Evolutionary conservation across 768 basidiomycete species (phyloP), one percentile per base, ranked within the genome.

Genomic region (Mycena filopes): DNA sequence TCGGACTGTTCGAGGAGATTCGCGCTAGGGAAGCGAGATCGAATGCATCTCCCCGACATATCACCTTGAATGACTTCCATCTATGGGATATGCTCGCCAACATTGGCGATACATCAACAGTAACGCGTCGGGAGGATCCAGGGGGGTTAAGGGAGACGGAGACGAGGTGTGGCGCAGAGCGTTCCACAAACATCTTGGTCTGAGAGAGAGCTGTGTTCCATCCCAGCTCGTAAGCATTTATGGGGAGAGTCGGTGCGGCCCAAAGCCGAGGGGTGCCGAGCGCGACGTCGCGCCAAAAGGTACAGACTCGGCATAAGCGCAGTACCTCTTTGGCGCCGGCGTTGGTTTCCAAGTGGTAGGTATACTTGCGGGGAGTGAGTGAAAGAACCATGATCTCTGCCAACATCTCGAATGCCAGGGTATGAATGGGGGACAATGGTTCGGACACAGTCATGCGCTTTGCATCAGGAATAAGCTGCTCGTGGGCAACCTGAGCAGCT

Each of bases 181-280:
- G 57, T 20, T 65, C 57, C 43, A 65, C 13, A 43, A 65, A 65
- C 36, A 47, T 21, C 11, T 43, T 16, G 5, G 51, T 65, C 21
- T 21, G n/a, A 23, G 9, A 13, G 12, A 12, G 13, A 16, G 49
- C 18, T 25, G 26, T 9, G 18, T 49, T 28, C 16, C 7, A 28
- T 46, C 31, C 31, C 31, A 33, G 7, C 31, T 21, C 15, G 4
- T 9, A 21, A 8, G n/a, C 8, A n/a, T n/a, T 46, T 20, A 60
- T 18, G 2, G 64, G 64, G 25, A 60, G 15, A 18, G 0, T n/a
- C 7, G 31, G 1, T 23, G 20, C 9, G 33, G n/a, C 20, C 63
- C 63, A 65, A 2, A 60, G 23, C 23, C 18, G 45, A 2, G 64
- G 46, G 42, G 58, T 55, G 13, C 41, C 4, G n/a, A 55, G 9